Evolutionary conservation across 768 basidiomycete genomes (phyloP).

Genomic region (Coprinellus micaceus): DNA sequence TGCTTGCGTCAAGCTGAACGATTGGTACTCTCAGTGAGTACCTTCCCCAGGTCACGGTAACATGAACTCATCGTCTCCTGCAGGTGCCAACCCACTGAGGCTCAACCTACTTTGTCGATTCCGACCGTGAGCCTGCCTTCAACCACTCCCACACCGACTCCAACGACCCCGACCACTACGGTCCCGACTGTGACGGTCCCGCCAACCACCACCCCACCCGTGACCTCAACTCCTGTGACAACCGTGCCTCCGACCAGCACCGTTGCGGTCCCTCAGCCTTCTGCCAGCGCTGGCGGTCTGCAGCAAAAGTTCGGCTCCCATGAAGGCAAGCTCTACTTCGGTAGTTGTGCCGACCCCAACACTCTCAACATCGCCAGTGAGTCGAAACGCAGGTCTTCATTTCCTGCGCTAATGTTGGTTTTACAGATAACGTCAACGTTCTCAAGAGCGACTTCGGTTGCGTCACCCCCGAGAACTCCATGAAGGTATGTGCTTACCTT

Average conservation of each 20-base stretch:
- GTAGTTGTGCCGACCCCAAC: conserved; percentile 24
- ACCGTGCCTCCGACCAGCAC: background rate
- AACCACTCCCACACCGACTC: background rate
- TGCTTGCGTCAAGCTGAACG: conserved; percentile 25
- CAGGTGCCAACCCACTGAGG: conserved; percentile 13
- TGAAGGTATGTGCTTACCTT: conserved; percentile 29
- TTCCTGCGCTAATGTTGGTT: background rate
- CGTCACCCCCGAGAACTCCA: conserved; percentile 41
- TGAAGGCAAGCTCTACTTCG: conserved; percentile 33
- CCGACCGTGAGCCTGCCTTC: background rate
- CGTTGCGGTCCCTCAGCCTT: background rate
- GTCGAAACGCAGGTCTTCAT: background rate
- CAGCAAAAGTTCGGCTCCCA: conserved; percentile 26
- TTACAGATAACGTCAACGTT: conserved; percentile 29
- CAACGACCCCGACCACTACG: background rate
- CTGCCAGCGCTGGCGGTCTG: conserved; percentile 16
- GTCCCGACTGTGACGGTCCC: background rate
- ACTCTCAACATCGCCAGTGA: conserved; percentile 30
- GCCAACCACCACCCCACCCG: background rate
- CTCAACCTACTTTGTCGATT: background rate
- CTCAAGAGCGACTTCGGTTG: conserved; percentile 36
- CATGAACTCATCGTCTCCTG: conserved; percentile 1
- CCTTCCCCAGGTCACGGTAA: background rate
- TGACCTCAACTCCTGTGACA: background rate
- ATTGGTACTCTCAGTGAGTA: conserved; percentile 30